Conservation (phyloP, 306 rosid species). For the Acacia acuminata region DNA sequence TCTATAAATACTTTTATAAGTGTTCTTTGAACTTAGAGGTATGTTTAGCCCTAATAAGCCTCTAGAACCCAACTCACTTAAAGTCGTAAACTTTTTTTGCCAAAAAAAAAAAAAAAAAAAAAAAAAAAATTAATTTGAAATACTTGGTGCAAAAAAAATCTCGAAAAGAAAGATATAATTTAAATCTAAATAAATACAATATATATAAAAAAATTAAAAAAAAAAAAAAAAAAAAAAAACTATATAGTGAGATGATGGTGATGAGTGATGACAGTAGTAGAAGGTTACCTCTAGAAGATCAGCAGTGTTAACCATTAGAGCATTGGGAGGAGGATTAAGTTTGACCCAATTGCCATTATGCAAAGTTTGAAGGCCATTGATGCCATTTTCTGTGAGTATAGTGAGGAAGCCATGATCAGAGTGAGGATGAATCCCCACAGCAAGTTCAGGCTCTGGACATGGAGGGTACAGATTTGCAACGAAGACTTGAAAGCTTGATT, state of each 20-base stretch:
- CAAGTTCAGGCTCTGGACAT: constrained; percentile 39
- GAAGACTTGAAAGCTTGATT: constrained; percentile 22
- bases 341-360: constrained; percentile 34
- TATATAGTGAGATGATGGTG: not conserved
- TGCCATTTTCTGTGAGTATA: constrained; percentile 27
- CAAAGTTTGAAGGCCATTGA: constrained; percentile 31
- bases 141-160: too few relatives aligned
- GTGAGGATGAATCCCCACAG: constrained; percentile 31
- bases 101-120: too few relatives aligned
- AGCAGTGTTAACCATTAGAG: constrained; percentile 31
- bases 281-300: constrained; percentile 32
- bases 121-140: too few relatives aligned
- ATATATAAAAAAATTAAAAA: too few relatives aligned
- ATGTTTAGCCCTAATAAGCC: too few relatives aligned
- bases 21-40: too few relatives aligned
- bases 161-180: too few relatives aligned
- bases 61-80: too few relatives aligned
- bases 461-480: constrained; percentile 31
- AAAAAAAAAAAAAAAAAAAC: too few relatives aligned
- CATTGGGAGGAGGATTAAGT: constrained; percentile 10
- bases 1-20: too few relatives aligned
- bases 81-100: too few relatives aligned
- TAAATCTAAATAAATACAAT: too few relatives aligned
- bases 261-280: not conserved
- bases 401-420: constrained; percentile 31